phyloP scores from a whole-genome alignment of 148 eudicot species.

The Dianthus caryophyllus region DNA sequence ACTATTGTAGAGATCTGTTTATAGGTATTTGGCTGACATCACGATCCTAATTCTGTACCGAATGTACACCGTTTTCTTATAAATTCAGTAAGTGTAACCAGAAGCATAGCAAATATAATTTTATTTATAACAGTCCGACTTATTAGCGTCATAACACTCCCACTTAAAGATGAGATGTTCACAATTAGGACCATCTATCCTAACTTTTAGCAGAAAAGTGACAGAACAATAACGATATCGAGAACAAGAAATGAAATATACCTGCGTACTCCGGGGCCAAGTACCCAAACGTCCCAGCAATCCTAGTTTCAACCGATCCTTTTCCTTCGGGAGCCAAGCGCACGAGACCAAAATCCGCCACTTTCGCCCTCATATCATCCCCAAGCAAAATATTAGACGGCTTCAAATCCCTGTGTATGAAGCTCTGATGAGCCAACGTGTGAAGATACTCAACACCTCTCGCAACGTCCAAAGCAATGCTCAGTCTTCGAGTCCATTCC shows the following conservation, averaged over 20 bases:
- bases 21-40: too few species aligned
- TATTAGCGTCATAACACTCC: too few species aligned
- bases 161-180: too few species aligned
- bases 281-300: slow-evolving; percentile 95
- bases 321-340: slow-evolving; percentile 95
- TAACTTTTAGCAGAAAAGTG: too few species aligned
- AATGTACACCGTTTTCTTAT: too few species aligned
- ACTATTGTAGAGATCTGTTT: too few species aligned
- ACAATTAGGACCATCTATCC: too few species aligned
- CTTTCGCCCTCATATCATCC: slow-evolving; percentile 95
- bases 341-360: slow-evolving; percentile 90
- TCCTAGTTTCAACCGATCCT: slow-evolving; percentile 76
- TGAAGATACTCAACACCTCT: slow-evolving; percentile 93
- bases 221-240: neutral
- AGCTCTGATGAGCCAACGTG: slow-evolving; percentile 80
- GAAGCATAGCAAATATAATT: too few species aligned
- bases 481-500: slow-evolving; percentile 71
- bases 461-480: slow-evolving; percentile 83
- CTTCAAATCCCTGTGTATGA: slow-evolving; percentile 81
- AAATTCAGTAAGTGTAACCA: too few species aligned
- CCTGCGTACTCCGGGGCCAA: slow-evolving; percentile 99
- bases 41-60: too few species aligned
- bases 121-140: too few species aligned
- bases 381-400: slow-evolving; percentile 93
- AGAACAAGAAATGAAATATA: slow-evolving; percentile 19